These are phyloP conservation scores for Codiaeum variegatum DNA, from an alignment of 441 rosid genomes.

Conservation along the genomic window DNA sequence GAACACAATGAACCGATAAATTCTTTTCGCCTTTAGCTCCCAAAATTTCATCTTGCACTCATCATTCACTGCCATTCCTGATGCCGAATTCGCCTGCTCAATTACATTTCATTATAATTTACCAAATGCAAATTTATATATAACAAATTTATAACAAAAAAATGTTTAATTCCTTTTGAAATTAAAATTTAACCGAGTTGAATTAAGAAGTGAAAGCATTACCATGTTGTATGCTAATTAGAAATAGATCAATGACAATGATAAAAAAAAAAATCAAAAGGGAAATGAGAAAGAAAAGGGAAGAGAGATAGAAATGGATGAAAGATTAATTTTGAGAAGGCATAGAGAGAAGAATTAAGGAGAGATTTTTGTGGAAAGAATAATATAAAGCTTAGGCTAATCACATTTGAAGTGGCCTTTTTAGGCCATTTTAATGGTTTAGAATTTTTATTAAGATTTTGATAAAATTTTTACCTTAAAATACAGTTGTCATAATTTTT, in stretches of 20 bases:
- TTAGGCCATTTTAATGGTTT: conserved; percentile 6
- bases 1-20: conserved; percentile 49
- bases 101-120: too few relatives aligned
- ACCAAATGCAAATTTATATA: too few relatives aligned
- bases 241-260: neutral
- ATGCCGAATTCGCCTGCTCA: conserved; percentile 66
- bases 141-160: too few relatives aligned
- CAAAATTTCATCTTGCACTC: conserved; percentile 64
- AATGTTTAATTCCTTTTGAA: too few relatives aligned
- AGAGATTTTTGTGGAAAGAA: conserved; percentile 19
- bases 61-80: conserved; percentile 60
- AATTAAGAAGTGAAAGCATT: neutral
- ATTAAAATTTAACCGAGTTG: too few relatives aligned
- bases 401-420: conserved; percentile 20
- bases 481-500: neutral
- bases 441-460: neutral
- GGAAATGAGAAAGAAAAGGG: neutral
- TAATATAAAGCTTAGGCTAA: conserved; percentile 10
- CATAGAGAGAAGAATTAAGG: too few relatives aligned
- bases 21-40: conserved; percentile 62
- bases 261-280: neutral
- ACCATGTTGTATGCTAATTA: conserved; percentile 23
- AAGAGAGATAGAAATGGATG: neutral
- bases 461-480: neutral
- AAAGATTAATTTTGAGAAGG: conserved; percentile 3